Percentiles rank a stretch among this genome's conserved stretches.
phyloP scores from a whole-genome alignment of 306 rosid species.

The Ziziphus jujuba region DNA sequence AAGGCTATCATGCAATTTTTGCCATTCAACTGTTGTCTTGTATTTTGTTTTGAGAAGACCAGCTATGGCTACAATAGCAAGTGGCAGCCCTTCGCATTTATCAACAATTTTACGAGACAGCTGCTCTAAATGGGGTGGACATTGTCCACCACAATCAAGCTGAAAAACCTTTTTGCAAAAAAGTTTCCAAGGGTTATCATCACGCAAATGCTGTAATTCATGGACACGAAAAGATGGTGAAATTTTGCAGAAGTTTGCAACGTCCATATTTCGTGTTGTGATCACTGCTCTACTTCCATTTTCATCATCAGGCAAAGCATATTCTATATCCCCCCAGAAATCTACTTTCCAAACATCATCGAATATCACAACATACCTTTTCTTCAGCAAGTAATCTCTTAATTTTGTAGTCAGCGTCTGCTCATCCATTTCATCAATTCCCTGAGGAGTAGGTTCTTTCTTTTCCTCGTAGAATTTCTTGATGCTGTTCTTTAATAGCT shows the following conservation, averaged over 20 bases:
- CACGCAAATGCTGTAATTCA: conserved; percentile 2
- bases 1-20: no score
- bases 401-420: background rate
- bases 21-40: no score
- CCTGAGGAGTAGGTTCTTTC: conserved; percentile 8
- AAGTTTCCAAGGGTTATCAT: conserved; percentile 22
- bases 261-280: conserved; percentile 26
- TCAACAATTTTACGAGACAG: conserved; percentile 23
- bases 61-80: conserved; percentile 33
- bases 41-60: conserved; percentile 5
- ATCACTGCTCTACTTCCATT: conserved; percentile 22
- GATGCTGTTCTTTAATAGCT: conserved; percentile 12
- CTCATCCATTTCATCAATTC: conserved; percentile 5
- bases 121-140: conserved; percentile 13
- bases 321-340: conserved; percentile 22
- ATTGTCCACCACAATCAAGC: background rate
- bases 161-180: conserved; percentile 28
- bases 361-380: conserved; percentile 17
- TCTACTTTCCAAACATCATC: conserved; percentile 35
- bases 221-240: conserved; percentile 12
- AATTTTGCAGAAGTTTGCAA: conserved; percentile 17
- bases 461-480: conserved; percentile 20
- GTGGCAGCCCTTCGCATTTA: conserved; percentile 34
- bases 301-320: conserved; percentile 14
- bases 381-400: conserved; percentile 1